phyloP scores from a whole-genome alignment of 192 early-diverging fungal genomes.

The Coemansia sp. region DNA sequence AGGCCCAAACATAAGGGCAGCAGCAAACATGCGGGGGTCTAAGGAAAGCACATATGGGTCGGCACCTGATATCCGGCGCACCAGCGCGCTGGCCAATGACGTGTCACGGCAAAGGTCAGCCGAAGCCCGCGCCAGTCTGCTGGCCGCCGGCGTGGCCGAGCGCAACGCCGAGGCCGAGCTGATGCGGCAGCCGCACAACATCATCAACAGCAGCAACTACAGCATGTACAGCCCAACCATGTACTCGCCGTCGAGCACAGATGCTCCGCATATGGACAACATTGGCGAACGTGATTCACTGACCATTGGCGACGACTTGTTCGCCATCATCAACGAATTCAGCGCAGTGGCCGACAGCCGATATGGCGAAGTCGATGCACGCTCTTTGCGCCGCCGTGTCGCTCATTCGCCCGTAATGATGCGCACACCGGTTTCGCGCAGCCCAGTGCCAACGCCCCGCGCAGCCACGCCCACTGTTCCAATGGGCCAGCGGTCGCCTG shows the following conservation, averaged over 20 bases:
- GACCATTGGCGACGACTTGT: conserved; percentile 53
- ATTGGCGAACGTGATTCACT: conserved; percentile 30
- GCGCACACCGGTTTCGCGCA: conserved; percentile 3
- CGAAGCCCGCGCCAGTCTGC: conserved; percentile 49
- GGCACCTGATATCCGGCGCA: conserved; percentile 26
- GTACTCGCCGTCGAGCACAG: not conserved
- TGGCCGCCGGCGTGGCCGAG: conserved; percentile 41
- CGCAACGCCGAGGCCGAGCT: conserved; percentile 43
- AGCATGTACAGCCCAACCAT: not conserved
- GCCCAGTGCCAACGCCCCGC: not conserved
- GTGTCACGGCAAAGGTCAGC: conserved; percentile 36
- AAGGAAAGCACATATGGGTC: not conserved
- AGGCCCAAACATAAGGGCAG: not conserved
- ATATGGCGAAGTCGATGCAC: conserved; percentile 48
- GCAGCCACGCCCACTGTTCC: not conserved
- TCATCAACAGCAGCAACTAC: conserved; percentile 16
- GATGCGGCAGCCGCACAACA: conserved; percentile 7
- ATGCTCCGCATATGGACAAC: not conserved
- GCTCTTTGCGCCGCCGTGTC: conserved; percentile 16
- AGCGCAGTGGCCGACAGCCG: conserved; percentile 42
- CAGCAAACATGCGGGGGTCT: not conserved
- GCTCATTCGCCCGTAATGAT: conserved; percentile 3
- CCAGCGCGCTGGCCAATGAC: conserved; percentile 24
- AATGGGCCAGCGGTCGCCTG: not conserved
- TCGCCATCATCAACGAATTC: conserved; percentile 49